Evolutionary conservation across 2,329 filamentous ascomycete species (phyloP), one percentile per base, ranked within the genome.

Genomic region (Trichoderma sp.): DNA sequence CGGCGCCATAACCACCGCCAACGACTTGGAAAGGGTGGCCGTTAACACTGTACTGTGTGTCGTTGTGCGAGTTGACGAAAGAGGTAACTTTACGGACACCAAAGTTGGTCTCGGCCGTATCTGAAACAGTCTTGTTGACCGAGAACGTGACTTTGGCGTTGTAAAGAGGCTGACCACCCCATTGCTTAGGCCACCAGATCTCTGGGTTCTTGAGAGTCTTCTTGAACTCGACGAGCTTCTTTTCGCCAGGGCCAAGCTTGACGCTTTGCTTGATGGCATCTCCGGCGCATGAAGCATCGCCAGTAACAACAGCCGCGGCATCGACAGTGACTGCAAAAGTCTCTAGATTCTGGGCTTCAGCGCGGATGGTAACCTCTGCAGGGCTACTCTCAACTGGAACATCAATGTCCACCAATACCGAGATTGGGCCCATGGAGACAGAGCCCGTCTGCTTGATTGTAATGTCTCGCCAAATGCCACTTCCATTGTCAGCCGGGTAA

Each of bases 121-220:
- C 75, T 33, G 77, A 76, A 58, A 79, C 72, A 64, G 74, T 74
- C 13, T 75, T 71, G 53, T 76, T 74, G 8, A 79, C 74, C 3
- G 72, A 74, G 6, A 78, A 74, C 1, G 75, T 75, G 6, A 83
- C 40, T 56, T 75, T 70, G 7, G 76, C 76, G 3, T 61, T 73
- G 71, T 88, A 88, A 6, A 88, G 75, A 0, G 85, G 85, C 72
- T 88, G 88, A 0, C 77, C 72, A 2, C 88, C 88, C 88, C 88
- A 90, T 61, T 81, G 78, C 52, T 81, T 83, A 0, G 88, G 88
- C 87, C 88, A 90, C 88, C 88, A 91, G 14, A 89, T 80, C 14
- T 82, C 72, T 0, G 87, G 84, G 1, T 82, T 77, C 0, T 77
- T 63, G 14, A 89, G 71, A 1, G 74, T 74, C 37, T 76, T 71